Conservation (phyloP, 1,139 yeast species). For the Pichia sp. region DNA sequence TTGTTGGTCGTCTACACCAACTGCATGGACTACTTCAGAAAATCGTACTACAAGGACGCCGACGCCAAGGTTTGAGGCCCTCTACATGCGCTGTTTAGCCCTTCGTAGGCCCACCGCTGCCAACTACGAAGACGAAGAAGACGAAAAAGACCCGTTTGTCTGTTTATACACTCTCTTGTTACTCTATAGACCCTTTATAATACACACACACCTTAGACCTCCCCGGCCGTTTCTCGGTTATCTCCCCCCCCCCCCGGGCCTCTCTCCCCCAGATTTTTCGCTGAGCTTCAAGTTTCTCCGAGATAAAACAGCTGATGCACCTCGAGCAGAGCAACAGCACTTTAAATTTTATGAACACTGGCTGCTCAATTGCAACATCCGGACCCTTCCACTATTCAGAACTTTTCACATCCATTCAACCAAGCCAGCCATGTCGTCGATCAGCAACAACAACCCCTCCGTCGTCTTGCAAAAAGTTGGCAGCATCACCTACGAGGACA, state of each 20-base stretch:
- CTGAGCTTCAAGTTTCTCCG: not conserved
- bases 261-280: not conserved
- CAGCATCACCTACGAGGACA: slow-evolving; percentile 60
- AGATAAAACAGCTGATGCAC: no score
- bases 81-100: not conserved
- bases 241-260: not conserved
- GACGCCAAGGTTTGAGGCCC: not conserved
- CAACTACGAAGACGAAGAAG: no score
- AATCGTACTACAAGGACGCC: slow-evolving; percentile 42
- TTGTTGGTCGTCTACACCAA: slow-evolving; percentile 90
- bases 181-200: not conserved
- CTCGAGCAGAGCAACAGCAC: no score
- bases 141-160: no score
- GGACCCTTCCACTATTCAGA: no score
- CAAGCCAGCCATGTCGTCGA: not conserved
- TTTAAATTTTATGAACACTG: no score
- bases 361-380: no score
- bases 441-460: slow-evolving; percentile 48
- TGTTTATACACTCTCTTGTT: not conserved
- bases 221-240: not conserved
- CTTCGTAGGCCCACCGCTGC: no score
- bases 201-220: not conserved
- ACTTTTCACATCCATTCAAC: no score
- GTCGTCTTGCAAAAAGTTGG: slow-evolving; percentile 64
- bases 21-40: slow-evolving; percentile 90